Conservation (phyloP, 2,329 filamentous ascomycete genomes). For the Metarhizium sp. region DNA sequence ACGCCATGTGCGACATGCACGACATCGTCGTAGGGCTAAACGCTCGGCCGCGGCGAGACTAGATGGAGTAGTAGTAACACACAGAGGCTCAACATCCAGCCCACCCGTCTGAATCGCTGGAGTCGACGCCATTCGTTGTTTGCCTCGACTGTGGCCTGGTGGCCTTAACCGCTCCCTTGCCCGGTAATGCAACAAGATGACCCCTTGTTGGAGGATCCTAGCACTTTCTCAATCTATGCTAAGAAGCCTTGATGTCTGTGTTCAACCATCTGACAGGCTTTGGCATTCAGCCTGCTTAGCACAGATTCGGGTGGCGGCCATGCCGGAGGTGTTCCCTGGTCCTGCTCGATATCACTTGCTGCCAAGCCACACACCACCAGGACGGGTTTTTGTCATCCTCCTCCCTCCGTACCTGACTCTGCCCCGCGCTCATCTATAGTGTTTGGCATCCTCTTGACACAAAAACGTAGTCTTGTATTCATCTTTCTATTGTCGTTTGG, state of each 20-base stretch:
- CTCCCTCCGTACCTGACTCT: background rate
- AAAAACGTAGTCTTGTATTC: background rate
- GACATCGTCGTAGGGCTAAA: background rate
- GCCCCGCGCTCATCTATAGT: background rate
- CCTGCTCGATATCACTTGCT: background rate
- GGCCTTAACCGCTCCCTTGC: background rate
- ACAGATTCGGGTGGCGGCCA: slow-evolving; percentile 6
- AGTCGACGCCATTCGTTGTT: background rate
- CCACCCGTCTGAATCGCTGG: background rate
- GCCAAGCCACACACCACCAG: background rate
- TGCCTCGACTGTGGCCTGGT: background rate
- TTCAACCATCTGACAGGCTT: slow-evolving; percentile 1
- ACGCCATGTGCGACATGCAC: too few species aligned
- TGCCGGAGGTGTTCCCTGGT: slow-evolving; percentile 8
- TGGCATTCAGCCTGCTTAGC: slow-evolving; percentile 5
- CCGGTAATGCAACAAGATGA: slow-evolving; percentile 1
- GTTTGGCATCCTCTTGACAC: background rate
- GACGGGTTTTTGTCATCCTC: background rate
- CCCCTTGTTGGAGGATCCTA: background rate
- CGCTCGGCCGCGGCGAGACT: background rate
- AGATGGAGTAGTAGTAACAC: background rate
- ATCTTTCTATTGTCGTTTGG: background rate
- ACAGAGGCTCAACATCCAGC: background rate
- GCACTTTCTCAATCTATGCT: background rate
- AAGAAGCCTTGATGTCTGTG: background rate